Evolutionary conservation across 2,329 filamentous ascomycete genomes (phyloP).

Genomic region (Fusarium algeriense): DNA sequence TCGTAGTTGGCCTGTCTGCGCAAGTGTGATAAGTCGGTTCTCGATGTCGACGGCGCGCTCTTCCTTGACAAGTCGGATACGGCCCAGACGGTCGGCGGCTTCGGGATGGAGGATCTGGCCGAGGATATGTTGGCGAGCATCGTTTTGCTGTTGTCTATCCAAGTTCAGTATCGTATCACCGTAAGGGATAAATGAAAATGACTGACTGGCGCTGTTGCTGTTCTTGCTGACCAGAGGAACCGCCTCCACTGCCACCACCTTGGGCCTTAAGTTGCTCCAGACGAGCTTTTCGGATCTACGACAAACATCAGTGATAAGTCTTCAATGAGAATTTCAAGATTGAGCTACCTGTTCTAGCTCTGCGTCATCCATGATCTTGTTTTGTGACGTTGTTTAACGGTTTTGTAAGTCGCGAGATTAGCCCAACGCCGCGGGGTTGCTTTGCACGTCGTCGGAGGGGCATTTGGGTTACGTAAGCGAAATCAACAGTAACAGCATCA

Average conservation of each 20-base stretch:
- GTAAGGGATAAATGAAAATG: background rate
- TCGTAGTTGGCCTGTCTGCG: slow-evolving; percentile 86
- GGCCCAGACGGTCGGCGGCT: slow-evolving; percentile 90
- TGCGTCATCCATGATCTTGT: slow-evolving; percentile 57
- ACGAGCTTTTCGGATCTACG: slow-evolving; percentile 88
- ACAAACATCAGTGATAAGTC: background rate
- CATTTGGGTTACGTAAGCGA: slow-evolving; percentile 33
- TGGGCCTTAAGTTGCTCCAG: slow-evolving; percentile 91
- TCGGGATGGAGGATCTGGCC: slow-evolving; percentile 94
- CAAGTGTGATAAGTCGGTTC: slow-evolving; percentile 91
- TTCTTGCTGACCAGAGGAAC: slow-evolving; percentile 58
- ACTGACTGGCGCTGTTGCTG: slow-evolving; percentile 69
- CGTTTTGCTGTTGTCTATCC: slow-evolving; percentile 63
- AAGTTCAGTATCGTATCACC: background rate
- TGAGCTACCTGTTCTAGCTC: slow-evolving; percentile 57
- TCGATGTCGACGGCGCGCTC: slow-evolving; percentile 90
- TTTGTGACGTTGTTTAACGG: slow-evolving; percentile 14
- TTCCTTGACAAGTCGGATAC: slow-evolving; percentile 96
- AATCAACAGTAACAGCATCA: background rate
- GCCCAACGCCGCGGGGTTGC: slow-evolving; percentile 37
- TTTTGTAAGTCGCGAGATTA: slow-evolving; percentile 36
- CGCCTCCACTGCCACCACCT: slow-evolving; percentile 63
- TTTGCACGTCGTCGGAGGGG: slow-evolving; percentile 41
- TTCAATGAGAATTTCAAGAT: no score
- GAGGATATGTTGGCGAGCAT: slow-evolving; percentile 82